phyloP scores from a whole-genome alignment of 2,329 filamentous ascomycete genomes.

The Rhinocladiella mackenziei region DNA sequence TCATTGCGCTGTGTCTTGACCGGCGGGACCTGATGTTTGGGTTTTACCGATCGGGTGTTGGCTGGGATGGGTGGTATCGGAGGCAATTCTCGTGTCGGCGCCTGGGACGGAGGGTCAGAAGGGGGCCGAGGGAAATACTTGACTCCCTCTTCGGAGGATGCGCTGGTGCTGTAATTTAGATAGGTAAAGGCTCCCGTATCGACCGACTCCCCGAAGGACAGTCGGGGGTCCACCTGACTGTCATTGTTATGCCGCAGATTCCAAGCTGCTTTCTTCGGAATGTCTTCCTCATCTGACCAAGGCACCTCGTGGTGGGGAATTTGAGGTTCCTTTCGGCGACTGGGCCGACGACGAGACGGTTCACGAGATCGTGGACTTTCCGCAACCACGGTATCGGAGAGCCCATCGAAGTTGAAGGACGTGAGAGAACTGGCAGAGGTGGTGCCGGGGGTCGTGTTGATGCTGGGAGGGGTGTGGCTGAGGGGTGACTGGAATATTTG shows the following conservation, averaged over 20 bases:
- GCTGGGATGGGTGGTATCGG: slow-evolving; percentile 12
- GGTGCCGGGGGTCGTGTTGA: slow-evolving; percentile 13
- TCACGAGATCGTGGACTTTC: slow-evolving; percentile 21
- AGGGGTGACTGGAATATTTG: slow-evolving; percentile 12
- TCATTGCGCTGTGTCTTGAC: neutral
- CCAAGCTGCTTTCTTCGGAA: slow-evolving; percentile 4
- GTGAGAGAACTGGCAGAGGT: slow-evolving; percentile 18
- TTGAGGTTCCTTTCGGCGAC: slow-evolving; percentile 3
- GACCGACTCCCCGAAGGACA: slow-evolving; percentile 17
- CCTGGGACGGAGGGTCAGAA: slow-evolving; percentile 11
- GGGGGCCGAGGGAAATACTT: slow-evolving; percentile 21
- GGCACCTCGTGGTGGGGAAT: slow-evolving; percentile 3
- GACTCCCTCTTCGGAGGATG: slow-evolving; percentile 19
- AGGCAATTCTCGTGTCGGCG: slow-evolving; percentile 15
- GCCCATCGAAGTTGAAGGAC: slow-evolving; percentile 23
- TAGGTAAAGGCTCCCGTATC: slow-evolving; percentile 23
- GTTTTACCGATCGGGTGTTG: slow-evolving; percentile 3
- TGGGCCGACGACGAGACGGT: slow-evolving; percentile 9
- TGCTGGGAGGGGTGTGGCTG: slow-evolving; percentile 4
- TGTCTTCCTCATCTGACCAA: slow-evolving; percentile 11
- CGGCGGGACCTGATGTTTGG: slow-evolving; percentile 3
- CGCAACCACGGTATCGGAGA: slow-evolving; percentile 18
- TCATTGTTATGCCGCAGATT: slow-evolving; percentile 21
- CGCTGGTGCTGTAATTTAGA: slow-evolving; percentile 24
- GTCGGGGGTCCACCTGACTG: slow-evolving; percentile 20